Base-by-base conservation (phyloP, 495 filamentous ascomycete species). In the Elaphomyces granulatus region DNA sequence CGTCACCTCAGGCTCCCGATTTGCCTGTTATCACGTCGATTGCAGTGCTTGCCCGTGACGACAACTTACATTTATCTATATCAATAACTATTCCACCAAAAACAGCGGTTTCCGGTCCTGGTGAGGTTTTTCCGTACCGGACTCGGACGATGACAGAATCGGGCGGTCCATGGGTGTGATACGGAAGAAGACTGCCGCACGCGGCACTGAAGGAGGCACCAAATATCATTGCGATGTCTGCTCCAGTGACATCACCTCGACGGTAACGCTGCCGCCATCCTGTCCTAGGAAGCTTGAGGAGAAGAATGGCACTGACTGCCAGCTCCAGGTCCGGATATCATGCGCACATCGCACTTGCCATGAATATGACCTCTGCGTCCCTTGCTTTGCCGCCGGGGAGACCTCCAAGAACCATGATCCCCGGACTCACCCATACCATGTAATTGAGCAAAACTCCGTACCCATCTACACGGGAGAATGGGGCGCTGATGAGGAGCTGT, bases 181-280 rank as follows among this genome's bases (percentile, higher is more conserved):
- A 62, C 79, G 86, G 55, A 94, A 94, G 71, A 95, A 94, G 66
- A 87, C 84, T 42, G 83, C 83, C 46, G 73, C 80, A 43, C 75
- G 85, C 52, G 84, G 85, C 33, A 87, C 81, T 8, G 88, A 94
- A 51, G 87, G 87, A 15, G 88, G 88, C 42, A 80, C 88, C 34
- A 92, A 94, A 54, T 94, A 86, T 50, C 82, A 93, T 39, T 96
- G 88, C 66, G 88, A 99, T 59, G 77, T 93, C 48, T 99, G 90
- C 55, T 90, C 83, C 31, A 78, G 80, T 43, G 90, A 99, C 55
- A 93, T 96, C 46, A 94, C 87, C 8, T 87, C 86, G 15, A 95
- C 87, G 32, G 87, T 94, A 74, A n/a, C n/a, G n/a, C n/a, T n/a
- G n/a, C n/a, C 60, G 76, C 61, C 34, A 36, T 36, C 34, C 41